Conservation (phyloP, 257 asterid species). For the Craterostigma plantagineum region DNA sequence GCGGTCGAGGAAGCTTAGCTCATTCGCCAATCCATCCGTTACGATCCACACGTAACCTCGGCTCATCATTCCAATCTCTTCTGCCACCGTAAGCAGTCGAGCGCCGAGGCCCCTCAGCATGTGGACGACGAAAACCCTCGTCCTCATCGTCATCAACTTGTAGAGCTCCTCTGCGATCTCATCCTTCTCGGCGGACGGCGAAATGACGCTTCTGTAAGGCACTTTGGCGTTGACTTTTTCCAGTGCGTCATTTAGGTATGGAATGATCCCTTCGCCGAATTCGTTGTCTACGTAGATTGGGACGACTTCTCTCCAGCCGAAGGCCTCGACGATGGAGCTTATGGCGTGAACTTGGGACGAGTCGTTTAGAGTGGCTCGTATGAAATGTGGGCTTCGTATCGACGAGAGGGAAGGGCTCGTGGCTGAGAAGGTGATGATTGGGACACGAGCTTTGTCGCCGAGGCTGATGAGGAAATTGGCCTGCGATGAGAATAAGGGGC, state of each 20-base stretch:
- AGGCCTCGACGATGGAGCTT: constrained; percentile 21
- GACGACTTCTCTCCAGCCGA: constrained; percentile 36
- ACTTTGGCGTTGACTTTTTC: constrained; percentile 14
- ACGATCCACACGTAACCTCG: constrained; percentile 31
- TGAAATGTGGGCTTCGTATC: constrained; percentile 19
- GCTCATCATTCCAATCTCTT: constrained; percentile 27
- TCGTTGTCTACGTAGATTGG: constrained; percentile 28
- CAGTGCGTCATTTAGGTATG: constrained; percentile 23
- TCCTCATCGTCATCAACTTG: constrained; percentile 33
- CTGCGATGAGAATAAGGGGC: constrained; percentile 33
- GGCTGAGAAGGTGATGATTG: constrained; percentile 39
- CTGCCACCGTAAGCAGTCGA: constrained; percentile 16
- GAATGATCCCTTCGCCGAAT: constrained; percentile 37
- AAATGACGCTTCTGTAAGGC: constrained; percentile 27
- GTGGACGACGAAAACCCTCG: constrained; percentile 36
- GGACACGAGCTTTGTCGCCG: constrained; percentile 36
- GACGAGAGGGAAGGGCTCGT: constrained; percentile 34
- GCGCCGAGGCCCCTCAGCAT: constrained; percentile 17
- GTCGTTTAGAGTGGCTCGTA: constrained; percentile 26
- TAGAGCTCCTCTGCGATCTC: constrained; percentile 21
- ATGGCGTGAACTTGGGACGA: constrained; percentile 31
- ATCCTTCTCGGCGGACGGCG: constrained; percentile 21
- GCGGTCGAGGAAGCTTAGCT: constrained; percentile 11
- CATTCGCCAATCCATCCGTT: constrained; percentile 24
- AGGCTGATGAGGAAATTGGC: constrained; percentile 32